phyloP scores from a whole-genome alignment of 2,329 filamentous ascomycete genomes.

The Orbilia brochopaga region DNA sequence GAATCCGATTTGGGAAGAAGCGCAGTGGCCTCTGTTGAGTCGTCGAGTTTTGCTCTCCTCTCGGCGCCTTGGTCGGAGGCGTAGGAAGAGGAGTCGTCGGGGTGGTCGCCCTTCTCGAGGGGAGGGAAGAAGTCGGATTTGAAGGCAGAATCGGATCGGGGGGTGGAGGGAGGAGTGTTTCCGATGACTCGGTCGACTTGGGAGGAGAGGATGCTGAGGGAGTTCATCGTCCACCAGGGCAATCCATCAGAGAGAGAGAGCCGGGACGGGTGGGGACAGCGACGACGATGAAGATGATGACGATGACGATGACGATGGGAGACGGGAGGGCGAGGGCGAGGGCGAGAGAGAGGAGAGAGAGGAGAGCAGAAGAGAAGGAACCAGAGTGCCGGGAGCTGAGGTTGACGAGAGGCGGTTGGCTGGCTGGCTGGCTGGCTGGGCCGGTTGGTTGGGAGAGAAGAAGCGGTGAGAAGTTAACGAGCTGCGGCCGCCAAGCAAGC shows the following conservation, averaged over 20 bases:
- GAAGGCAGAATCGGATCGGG: slow-evolving; percentile 58
- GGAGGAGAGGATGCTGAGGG: slow-evolving; percentile 88
- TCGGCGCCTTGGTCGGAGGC: slow-evolving; percentile 52
- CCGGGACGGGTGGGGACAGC: slow-evolving; percentile 11
- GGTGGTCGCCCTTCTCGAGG: slow-evolving; percentile 55
- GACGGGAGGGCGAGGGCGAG: background rate
- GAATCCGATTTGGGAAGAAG: slow-evolving; percentile 55
- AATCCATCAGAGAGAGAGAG: slow-evolving; percentile 59
- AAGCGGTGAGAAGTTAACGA: background rate
- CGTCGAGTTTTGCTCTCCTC: slow-evolving; percentile 56
- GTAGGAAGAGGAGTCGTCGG: slow-evolving; percentile 56
- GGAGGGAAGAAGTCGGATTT: slow-evolving; percentile 62
- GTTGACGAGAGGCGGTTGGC: background rate
- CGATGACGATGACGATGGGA: background rate
- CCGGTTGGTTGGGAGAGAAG: background rate
- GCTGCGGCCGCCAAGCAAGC: background rate
- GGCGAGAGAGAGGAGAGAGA: slow-evolving; percentile 8
- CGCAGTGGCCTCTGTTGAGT: slow-evolving; percentile 56
- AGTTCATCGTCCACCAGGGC: slow-evolving; percentile 79
- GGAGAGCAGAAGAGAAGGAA: background rate
- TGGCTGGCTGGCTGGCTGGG: background rate
- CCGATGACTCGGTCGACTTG: slow-evolving; percentile 68
- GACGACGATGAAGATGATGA: slow-evolving; percentile 3
- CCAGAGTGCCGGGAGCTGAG: background rate
- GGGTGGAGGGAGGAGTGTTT: slow-evolving; percentile 63